Evolutionary conservation across 2,329 filamentous ascomycete genomes (phyloP).

Genomic region (Tolypocladium tundrense): DNA sequence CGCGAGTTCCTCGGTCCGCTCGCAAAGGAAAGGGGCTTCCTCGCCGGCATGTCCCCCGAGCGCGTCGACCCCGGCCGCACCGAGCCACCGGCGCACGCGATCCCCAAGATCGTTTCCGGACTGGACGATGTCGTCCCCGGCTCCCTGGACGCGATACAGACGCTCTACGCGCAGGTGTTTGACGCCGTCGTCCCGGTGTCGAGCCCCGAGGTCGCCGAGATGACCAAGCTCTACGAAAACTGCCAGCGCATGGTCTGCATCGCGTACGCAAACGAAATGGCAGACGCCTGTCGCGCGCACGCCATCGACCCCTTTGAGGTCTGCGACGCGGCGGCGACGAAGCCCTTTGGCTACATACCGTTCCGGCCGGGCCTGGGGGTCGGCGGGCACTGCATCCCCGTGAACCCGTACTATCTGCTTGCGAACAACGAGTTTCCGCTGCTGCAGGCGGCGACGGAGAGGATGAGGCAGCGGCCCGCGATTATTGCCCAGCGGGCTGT

Average conservation of each 20-base stretch:
- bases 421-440: slow-evolving; percentile 36
- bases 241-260: slow-evolving; percentile 46
- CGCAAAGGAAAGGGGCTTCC: slow-evolving; percentile 28
- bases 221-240: slow-evolving; percentile 49
- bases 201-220: slow-evolving; percentile 43
- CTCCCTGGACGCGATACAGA: slow-evolving; percentile 31
- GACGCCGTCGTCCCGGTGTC: slow-evolving; percentile 37
- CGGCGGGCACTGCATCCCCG: slow-evolving; percentile 45
- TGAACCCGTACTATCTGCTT: slow-evolving; percentile 44
- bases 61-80: slow-evolving; percentile 41
- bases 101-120: slow-evolving; percentile 44
- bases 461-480: slow-evolving; percentile 31
- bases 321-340: slow-evolving; percentile 35
- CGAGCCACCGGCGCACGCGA: slow-evolving; percentile 26
- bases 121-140: slow-evolving; percentile 34
- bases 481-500: slow-evolving; percentile 26
- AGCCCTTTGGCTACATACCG: slow-evolving; percentile 42
- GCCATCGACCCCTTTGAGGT: slow-evolving; percentile 42
- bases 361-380: slow-evolving; percentile 38
- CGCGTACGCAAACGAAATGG: slow-evolving; percentile 47
- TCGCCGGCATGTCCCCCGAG: slow-evolving; percentile 41
- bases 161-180: slow-evolving; percentile 37
- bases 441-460: slow-evolving; percentile 30
- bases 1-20: slow-evolving; percentile 36
- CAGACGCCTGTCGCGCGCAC: slow-evolving; percentile 35